Evolutionary conservation across 2,329 filamentous ascomycete genomes (phyloP), one percentile per base, ranked within the genome.

Genomic region (Cryphonectria nitschkei): DNA sequence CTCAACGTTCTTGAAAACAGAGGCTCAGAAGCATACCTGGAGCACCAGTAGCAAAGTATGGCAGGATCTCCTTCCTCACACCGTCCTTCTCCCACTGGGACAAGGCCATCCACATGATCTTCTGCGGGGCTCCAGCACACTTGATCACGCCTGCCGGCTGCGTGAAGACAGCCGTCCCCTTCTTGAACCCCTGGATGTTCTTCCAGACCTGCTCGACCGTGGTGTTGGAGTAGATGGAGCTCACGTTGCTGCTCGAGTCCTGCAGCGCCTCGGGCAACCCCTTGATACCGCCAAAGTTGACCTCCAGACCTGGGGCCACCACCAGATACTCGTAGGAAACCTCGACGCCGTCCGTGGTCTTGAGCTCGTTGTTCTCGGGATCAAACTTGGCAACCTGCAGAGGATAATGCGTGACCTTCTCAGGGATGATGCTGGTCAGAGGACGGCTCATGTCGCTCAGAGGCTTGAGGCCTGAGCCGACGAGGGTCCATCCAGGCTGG

Each of bases 81-180:
- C 78, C 79, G 26, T 79, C 77, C 22, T 77, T 76, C 70, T 79
- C 74, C 80, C 80, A 82, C 70, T 81, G 78, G 11, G 78, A 80
- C 34, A 81, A 75, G 3, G 79, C 80, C 79, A 82, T 80, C 80
- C 80, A 82, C 75, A 82, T 75, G 70, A 81, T 77, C 76, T 82
- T 82, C 71, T 82, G 80, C 3, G 80, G 80, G 0, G 79, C 80
- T 19, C 80, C 80, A 14, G 80, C 80, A 41, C 80, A 82, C 75
- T 82, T 82, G 74, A 82, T 80, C 68, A 80, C 68, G 14, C 80
- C 80, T 1, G 79, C 78, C 19, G 80, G 80, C 69, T 82, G 80
- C 8, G 80, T 81, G 74, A 82, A 82, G 63, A 82, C 78, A 29
- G 80, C 80, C 9, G 74, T 75, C 2, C 80, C 80, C 67, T 78